Base-by-base conservation (phyloP, 2,329 filamentous ascomycete species). In the Cytospora schulzeri region DNA sequence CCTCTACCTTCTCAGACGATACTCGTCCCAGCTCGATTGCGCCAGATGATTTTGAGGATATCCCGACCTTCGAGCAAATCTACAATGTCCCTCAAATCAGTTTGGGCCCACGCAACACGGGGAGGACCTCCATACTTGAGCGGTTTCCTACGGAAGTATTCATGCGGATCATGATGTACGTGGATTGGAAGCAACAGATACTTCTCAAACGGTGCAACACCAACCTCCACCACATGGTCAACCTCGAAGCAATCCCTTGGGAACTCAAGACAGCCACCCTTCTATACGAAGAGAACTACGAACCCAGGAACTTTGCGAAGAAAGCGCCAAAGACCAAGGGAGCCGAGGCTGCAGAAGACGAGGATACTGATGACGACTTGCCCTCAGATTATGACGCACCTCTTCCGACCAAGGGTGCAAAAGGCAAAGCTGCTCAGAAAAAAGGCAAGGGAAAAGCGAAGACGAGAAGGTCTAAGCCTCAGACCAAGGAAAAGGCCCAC, bases 81-180 rank as follows among this genome's bases (percentile, higher is more conserved):
- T 55, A 66, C 29, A 28, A 57, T 4, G 50, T 64, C 8, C 50
- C 62, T 12, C 57, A 28, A 24, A 29, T 64, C 22, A 29, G 31
- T 8, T 15, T 66, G 54, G 24, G 31, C n/a, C 35, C 53, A 26
- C 62, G 62, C 19, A 28, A 45, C n/a, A 33, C 54, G 8, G 35
- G 22, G 5, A 53, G 52, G 17, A 41, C 19, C 9, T 66, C 62
- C 17, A 62, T 48, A 14, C 48, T 66, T 2, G 65, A 66, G 51
- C 48, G 41, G 11, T 60, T 64, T n/a, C 65, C 62, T 3, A 56
- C 17, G 17, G 35, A 66, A 11, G 24, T 66, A 9, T 64, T 66
- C 57, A 66, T 66, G 65, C 57, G 65, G 35, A 62, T 64, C 53
- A 64, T 66, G 65, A 17, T 66, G 51, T 57, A 64, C 53, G 57